Conservation (phyloP, 176 grass and related monocot genomes). For the Oryza punctata region DNA sequence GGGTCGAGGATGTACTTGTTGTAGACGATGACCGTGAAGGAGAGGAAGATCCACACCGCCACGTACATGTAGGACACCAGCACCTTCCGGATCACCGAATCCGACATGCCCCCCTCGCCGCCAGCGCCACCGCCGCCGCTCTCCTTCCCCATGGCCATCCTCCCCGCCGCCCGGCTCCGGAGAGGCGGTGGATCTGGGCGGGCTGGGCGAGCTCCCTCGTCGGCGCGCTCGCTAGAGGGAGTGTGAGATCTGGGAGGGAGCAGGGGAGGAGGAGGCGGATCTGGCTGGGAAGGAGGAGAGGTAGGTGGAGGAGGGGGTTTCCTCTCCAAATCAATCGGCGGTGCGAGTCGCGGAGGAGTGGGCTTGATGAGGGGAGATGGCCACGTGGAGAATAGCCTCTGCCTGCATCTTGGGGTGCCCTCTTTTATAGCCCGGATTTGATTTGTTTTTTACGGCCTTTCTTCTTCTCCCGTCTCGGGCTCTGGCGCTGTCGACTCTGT, state of each 20-base stretch:
- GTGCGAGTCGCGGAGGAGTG: not conserved
- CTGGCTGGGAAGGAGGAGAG: slow-evolving; percentile 15
- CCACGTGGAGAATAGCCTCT: slow-evolving; percentile 33
- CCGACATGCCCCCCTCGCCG: slow-evolving; percentile 51
- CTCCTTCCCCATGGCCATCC: slow-evolving; percentile 62
- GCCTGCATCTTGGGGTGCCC: not conserved
- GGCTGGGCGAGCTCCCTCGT: not conserved
- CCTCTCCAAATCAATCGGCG: not conserved
- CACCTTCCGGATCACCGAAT: slow-evolving; percentile 83
- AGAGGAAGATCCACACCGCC: slow-evolving; percentile 94
- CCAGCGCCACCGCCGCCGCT: slow-evolving; percentile 5
- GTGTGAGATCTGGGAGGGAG: slow-evolving; percentile 34
- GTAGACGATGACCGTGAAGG: slow-evolving; percentile 94
- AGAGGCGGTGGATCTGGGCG: slow-evolving; percentile 14
- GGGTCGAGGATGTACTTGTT: slow-evolving; percentile 99
- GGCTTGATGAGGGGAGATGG: not conserved
- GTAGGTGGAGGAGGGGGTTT: slow-evolving; percentile 19
- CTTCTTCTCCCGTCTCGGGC: not conserved
- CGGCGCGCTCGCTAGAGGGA: not conserved
- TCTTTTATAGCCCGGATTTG: slow-evolving; percentile 21
- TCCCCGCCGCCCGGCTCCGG: not conserved
- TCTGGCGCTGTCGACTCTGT: not conserved
- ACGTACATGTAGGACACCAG: slow-evolving; percentile 88
- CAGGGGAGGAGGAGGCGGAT: slow-evolving; percentile 23
- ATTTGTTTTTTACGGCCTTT: not conserved